Conservation (phyloP, 805 yeast species). For the Suhomyces sp. region DNA sequence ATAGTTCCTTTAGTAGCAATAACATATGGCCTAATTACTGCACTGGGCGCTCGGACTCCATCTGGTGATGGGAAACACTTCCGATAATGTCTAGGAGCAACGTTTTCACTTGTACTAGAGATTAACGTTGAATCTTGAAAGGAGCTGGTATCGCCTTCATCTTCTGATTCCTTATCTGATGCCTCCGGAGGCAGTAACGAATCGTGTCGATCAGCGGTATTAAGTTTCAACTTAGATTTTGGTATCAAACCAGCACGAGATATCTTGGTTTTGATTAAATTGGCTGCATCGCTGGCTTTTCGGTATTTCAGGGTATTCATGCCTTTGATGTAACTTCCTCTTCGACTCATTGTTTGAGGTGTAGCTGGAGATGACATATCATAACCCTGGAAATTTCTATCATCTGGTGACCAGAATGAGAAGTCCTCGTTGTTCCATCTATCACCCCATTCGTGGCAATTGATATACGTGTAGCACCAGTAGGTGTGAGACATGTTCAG, state of each 20-base stretch:
- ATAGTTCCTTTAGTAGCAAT: constrained; percentile 62
- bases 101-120: constrained; percentile 22
- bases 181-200: not conserved
- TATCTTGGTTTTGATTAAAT: constrained; percentile 2
- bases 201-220: not conserved
- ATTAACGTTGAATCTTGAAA: constrained; percentile 23
- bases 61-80: constrained; percentile 44
- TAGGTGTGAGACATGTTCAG: constrained; percentile 68
- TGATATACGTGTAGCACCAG: constrained; percentile 80
- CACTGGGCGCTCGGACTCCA: constrained; percentile 75
- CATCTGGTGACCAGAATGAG: constrained; percentile 79
- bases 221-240: constrained; percentile 1
- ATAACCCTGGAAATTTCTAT: constrained; percentile 31
- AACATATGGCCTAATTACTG: constrained; percentile 78
- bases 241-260: constrained; percentile 1
- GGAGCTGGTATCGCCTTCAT: constrained; percentile 15
- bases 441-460: constrained; percentile 86
- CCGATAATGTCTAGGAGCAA: constrained; percentile 24
- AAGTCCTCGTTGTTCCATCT: constrained; percentile 93
- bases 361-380: constrained; percentile 10
- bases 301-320: constrained; percentile 3
- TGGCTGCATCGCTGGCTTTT: constrained; percentile 6
- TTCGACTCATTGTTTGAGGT: constrained; percentile 6
- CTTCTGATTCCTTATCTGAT: constrained; percentile 4
- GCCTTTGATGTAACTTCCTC: constrained; percentile 8